Conservation (phyloP, 2,329 filamentous ascomycete genomes). For the Fusarium lyarnte region DNA sequence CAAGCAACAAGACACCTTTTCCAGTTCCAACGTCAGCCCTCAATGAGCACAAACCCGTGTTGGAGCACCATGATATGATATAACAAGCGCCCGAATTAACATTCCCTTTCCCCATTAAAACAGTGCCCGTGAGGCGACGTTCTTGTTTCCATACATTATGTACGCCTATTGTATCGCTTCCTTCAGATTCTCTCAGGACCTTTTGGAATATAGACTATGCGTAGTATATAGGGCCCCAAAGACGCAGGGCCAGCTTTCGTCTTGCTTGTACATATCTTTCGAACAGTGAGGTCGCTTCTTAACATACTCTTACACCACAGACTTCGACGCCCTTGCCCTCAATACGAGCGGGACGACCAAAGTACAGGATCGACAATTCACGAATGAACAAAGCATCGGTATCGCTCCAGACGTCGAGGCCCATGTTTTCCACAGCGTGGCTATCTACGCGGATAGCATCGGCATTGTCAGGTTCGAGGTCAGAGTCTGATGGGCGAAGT, state of each 20-base stretch:
- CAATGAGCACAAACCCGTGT: background rate
- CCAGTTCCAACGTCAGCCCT: background rate
- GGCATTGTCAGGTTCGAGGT: conserved; percentile 47
- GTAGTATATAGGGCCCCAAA: conserved; percentile 32
- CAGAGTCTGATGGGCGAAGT: conserved; percentile 35
- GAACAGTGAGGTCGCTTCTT: conserved; percentile 2
- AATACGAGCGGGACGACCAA: conserved; percentile 69
- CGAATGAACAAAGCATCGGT: conserved; percentile 74
- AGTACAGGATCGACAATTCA: conserved; percentile 72
- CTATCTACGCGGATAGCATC: conserved; percentile 65
- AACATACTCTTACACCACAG: conserved; percentile 78
- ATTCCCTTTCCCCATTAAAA: background rate
- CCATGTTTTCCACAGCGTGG: conserved; percentile 75
- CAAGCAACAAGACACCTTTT: background rate
- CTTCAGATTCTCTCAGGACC: conserved; percentile 1
- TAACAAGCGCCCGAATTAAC: background rate
- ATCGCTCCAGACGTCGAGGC: conserved; percentile 80
- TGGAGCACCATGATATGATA: background rate
- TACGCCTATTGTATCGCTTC: conserved; percentile 10
- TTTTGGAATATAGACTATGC: conserved; percentile 19
- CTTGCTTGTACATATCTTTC: conserved; percentile 12
- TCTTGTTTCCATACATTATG: conserved; percentile 26
- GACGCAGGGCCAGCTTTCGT: conserved; percentile 42
- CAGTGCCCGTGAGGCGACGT: conserved; percentile 21
- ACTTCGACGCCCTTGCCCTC: conserved; percentile 77